These are phyloP conservation scores for Collybia sordida DNA, from an alignment of 768 basidiomycete genomes.

Conservation along the genomic window DNA sequence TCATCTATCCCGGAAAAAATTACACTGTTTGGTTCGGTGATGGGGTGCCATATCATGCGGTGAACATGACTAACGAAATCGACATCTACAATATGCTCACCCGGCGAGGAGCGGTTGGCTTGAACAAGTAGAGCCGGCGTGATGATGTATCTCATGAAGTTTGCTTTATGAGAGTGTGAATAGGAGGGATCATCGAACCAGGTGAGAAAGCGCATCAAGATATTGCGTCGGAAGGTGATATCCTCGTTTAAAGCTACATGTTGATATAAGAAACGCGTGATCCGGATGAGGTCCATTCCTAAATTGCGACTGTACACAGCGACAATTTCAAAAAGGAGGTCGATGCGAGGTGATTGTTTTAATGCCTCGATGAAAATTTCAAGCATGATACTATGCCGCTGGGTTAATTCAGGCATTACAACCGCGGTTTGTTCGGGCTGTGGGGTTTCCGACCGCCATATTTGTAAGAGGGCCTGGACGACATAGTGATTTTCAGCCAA, in stretches of 20 bases:
- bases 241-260: constrained; percentile 79
- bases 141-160: constrained; percentile 78
- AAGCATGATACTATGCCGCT: constrained; percentile 65
- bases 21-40: constrained; percentile 45
- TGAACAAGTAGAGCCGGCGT: constrained; percentile 85
- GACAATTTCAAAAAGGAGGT: constrained; percentile 86
- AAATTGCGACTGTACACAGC: constrained; percentile 77
- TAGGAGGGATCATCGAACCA: constrained; percentile 73
- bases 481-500: constrained; percentile 64
- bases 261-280: constrained; percentile 83
- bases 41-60: constrained; percentile 78
- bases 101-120: constrained; percentile 51
- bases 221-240: constrained; percentile 70
- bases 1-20: constrained; percentile 69
- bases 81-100: constrained; percentile 64
- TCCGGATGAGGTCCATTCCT: constrained; percentile 75
- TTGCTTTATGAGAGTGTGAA: constrained; percentile 75
- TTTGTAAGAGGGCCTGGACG: constrained; percentile 65
- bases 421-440: constrained; percentile 42
- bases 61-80: constrained; percentile 73
- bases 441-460: constrained; percentile 66
- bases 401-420: constrained; percentile 48
- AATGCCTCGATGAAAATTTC: constrained; percentile 77
- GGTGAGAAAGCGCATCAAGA: constrained; percentile 80
- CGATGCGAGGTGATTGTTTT: constrained; percentile 72